Evolutionary conservation across 495 filamentous ascomycete species (phyloP).

Genomic region (Viridothelium virens): DNA sequence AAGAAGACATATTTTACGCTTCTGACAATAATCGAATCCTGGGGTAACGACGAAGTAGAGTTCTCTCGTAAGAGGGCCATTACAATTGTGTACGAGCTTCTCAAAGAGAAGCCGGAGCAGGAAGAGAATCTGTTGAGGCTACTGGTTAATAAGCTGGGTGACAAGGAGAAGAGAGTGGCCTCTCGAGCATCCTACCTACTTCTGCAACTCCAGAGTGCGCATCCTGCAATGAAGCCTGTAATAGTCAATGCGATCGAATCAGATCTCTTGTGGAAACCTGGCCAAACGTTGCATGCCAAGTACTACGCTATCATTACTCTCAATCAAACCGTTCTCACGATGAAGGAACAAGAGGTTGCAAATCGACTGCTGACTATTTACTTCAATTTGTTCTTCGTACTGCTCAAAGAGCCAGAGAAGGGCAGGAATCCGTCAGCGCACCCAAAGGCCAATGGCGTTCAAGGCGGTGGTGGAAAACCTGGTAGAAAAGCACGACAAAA

Average conservation of each 20-base stretch:
- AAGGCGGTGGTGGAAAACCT: conserved; percentile 44
- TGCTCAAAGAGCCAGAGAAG: conserved; percentile 55
- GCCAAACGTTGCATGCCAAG: conserved; percentile 77
- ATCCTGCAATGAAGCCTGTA: conserved; percentile 86
- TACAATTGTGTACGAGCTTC: conserved; percentile 78
- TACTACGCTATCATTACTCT: conserved; percentile 95
- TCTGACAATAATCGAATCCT: conserved; percentile 77
- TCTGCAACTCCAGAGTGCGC: conserved; percentile 76
- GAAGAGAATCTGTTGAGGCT: conserved; percentile 88
- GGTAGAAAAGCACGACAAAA: conserved; percentile 46
- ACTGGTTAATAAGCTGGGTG: conserved; percentile 91
- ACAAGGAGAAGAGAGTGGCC: conserved; percentile 86
- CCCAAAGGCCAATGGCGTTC: conserved; percentile 39
- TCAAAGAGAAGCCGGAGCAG: conserved; percentile 94
- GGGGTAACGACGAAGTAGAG: conserved; percentile 90
- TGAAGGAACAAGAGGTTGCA: conserved; percentile 73
- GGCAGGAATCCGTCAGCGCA: conserved; percentile 15
- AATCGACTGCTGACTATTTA: conserved; percentile 79
- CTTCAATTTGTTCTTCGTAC: conserved; percentile 70
- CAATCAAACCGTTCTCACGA: conserved; percentile 88
- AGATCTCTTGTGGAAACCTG: conserved; percentile 78
- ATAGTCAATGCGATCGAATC: conserved; percentile 76
- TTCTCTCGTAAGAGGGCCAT: conserved; percentile 79
- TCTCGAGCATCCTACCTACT: conserved; percentile 86
- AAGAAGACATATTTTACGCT: conserved; percentile 88